phyloP scores from a whole-genome alignment of 2,329 filamentous ascomycete genomes.

The Diplodia mutila region DNA sequence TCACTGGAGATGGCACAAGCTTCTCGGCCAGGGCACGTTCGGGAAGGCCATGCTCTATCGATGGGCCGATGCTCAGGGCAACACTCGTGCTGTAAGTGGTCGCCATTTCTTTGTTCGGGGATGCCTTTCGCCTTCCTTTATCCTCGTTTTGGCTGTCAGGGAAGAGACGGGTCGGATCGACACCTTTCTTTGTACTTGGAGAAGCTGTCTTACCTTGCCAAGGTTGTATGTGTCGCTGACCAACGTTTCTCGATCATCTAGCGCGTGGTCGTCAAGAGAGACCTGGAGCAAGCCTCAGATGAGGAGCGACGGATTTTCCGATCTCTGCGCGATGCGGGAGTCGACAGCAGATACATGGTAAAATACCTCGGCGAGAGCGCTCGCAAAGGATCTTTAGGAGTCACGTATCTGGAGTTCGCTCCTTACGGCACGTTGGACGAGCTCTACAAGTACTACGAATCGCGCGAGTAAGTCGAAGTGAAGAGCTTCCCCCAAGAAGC shows the following conservation, averaged over 20 bases:
- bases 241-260: neutral
- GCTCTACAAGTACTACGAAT: neutral
- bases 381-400: neutral
- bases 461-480: neutral
- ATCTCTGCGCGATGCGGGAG: neutral
- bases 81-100: neutral
- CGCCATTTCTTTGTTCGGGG: neutral
- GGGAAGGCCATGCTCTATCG: neutral
- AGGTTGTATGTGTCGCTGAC: neutral
- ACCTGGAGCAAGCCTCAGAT: neutral
- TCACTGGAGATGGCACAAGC: slow-evolving; percentile 3
- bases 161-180: neutral
- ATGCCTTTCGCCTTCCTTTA: neutral
- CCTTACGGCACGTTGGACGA: neutral
- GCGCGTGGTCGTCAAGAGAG: slow-evolving; percentile 16
- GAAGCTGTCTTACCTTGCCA: neutral
- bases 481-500: no score
- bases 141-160: neutral
- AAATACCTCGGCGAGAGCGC: neutral
- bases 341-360: neutral
- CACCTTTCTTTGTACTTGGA: neutral
- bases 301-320: neutral
- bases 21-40: neutral
- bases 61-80: neutral
- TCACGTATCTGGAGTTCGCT: neutral